These are phyloP conservation scores for Diplosphaera chodatii DNA, from an alignment of 139 green algal species.

Conservation along the genomic window DNA sequence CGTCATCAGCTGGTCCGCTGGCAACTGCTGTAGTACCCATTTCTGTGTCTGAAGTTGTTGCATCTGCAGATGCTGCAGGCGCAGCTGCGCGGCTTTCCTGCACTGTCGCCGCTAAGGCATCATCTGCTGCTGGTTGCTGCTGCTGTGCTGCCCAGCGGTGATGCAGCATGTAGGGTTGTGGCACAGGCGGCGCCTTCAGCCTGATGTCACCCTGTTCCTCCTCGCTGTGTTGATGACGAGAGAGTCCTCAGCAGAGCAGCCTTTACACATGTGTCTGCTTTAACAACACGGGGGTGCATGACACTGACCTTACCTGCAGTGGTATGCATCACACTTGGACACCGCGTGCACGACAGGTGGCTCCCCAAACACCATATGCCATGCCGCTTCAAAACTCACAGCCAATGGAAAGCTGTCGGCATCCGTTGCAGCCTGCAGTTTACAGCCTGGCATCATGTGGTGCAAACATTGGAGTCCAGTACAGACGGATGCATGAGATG, in stretches of 20 bases:
- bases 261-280: too few species aligned
- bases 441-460: too few species aligned
- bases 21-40: too few species aligned
- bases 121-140: neutral
- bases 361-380: constrained; percentile 25
- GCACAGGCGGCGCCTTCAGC: neutral
- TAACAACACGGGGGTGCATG: neutral
- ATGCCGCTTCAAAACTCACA: constrained; percentile 15
- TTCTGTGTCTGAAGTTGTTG: too few species aligned
- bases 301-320: too few species aligned
- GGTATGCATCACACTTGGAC: neutral
- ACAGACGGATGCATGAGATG: too few species aligned
- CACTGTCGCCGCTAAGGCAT: neutral
- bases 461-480: too few species aligned
- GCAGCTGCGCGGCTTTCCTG: too few species aligned
- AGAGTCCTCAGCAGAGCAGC: neutral
- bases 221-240: neutral
- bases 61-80: too few species aligned
- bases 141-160: neutral
- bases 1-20: too few species aligned
- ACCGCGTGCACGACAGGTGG: neutral
- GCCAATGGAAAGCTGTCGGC: neutral
- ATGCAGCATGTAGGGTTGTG: neutral
- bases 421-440: neutral
- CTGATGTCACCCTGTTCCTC: neutral